Percentiles rank a stretch among this genome's conserved stretches.
These are phyloP conservation scores for Arabidopsis thaliana DNA, from an alignment of 345 rosid genomes.

Conservation along the genomic window DNA sequence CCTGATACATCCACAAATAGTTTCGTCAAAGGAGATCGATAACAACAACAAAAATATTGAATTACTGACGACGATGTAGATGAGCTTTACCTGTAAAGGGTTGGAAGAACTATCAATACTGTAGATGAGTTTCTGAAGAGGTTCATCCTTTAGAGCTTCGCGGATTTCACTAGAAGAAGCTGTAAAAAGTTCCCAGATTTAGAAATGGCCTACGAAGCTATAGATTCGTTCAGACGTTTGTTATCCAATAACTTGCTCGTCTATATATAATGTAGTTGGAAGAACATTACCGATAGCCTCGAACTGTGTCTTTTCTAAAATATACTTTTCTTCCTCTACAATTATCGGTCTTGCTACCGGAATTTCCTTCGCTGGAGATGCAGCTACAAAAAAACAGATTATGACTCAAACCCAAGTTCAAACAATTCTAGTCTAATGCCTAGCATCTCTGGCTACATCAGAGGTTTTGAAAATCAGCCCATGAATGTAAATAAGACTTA, in stretches of 20 bases:
- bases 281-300: conserved; percentile 62
- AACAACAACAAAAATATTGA: background rate
- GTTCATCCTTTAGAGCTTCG: conserved; percentile 43
- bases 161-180: conserved; percentile 44
- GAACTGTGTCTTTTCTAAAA: conserved; percentile 55
- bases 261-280: background rate
- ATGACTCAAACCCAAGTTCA: conserved; percentile 21
- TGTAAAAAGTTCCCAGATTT: conserved; percentile 29
- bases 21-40: background rate
- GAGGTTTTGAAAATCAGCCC: conserved; percentile 1
- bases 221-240: background rate
- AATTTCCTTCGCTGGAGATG: conserved; percentile 26
- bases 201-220: conserved; percentile 2
- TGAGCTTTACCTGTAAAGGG: conserved; percentile 24
- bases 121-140: conserved; percentile 44
- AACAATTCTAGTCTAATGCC: background rate
- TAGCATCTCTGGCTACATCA: conserved; percentile 23
- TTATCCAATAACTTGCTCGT: background rate
- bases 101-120: conserved; percentile 40
- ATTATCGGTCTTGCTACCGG: conserved; percentile 50
- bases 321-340: conserved; percentile 53
- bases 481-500: conserved; percentile 11
- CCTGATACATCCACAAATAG: conserved; percentile 29
- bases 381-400: conserved; percentile 42
- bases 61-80: conserved; percentile 1